Evolutionary conservation across 208 protist genomes (phyloP).

Genomic region (Paratrypanosoma confusum): DNA sequence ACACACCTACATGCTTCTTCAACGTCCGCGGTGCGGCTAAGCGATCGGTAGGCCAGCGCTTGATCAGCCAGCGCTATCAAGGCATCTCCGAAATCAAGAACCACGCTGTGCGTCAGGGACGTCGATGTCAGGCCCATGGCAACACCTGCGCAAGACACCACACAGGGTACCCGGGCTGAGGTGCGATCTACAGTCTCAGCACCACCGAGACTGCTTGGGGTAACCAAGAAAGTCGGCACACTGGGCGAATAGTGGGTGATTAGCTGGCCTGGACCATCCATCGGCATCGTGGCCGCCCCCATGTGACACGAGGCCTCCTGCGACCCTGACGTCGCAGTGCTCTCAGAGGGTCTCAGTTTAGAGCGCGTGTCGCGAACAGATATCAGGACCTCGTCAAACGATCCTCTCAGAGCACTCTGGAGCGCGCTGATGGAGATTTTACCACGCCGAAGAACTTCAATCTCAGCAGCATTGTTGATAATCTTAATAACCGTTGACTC

Average conservation of each 20-base stretch:
- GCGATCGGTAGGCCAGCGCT: constrained; percentile 55
- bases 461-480: constrained; percentile 25
- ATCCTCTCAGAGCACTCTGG: constrained; percentile 27
- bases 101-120: constrained; percentile 23
- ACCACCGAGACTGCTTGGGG: constrained; percentile 31
- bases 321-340: neutral
- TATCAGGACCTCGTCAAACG: constrained; percentile 30
- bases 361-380: constrained; percentile 58
- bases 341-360: constrained; percentile 5
- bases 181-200: constrained; percentile 4
- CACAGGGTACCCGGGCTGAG: neutral
- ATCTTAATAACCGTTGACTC: constrained; percentile 88
- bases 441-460: constrained; percentile 77
- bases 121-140: constrained; percentile 13
- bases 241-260: constrained; percentile 85
- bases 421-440: constrained; percentile 59
- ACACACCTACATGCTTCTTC: constrained; percentile 62
- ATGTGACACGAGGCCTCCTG: constrained; percentile 5
- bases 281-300: constrained; percentile 20
- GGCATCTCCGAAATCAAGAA: constrained; percentile 68
- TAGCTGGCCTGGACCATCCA: constrained; percentile 87
- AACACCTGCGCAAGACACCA: constrained; percentile 13
- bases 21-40: constrained; percentile 39
- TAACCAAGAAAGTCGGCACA: constrained; percentile 61
- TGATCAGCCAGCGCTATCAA: constrained; percentile 16